Base-by-base conservation (phyloP, 768 basidiomycete species). In the Ephemerocybe angulata region DNA sequence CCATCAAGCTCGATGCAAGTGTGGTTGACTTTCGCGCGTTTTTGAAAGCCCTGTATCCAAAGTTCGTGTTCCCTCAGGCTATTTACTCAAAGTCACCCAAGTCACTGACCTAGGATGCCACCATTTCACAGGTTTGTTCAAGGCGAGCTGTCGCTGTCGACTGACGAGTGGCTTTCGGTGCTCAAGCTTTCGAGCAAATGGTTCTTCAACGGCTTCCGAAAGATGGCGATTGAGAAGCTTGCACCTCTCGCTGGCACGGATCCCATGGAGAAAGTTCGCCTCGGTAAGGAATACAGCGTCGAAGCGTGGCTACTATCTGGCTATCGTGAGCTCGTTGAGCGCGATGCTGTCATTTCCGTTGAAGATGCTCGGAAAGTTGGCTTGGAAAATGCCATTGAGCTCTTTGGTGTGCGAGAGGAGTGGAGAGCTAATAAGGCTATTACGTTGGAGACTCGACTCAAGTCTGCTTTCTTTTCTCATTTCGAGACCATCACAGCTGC, bases 191-290 rank as follows among this genome's bases (percentile, higher is more conserved):
- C 38, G 38, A 13, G 21, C 21, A 19, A 6, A 41, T 41, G 38
- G 38, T 41, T 19, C 6, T 41, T 41, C 38, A 17, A 5, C 10
- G 5, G 15, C 38, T n/a, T 17, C 38, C 38, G 38, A 8, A 13
- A 41, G 15, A 56, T 64, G 31, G 72, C 72, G 5, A 61, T 73
- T 17, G n/a, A 65, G 3, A 51, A 60, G 2, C 22, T 40, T 4
- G 22, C 35, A 24, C n/a, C 31, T 19, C 29, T 21, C 4, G n/a
- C 19, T n/a, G n/a, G n/a, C 10, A 29, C 11, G 44, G 28, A 47
- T 11, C 44, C 22, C 6, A 10, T 24, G 12, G 22, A 29, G 8
- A 51, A 51, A 24, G 13, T 51, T 10, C 7, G 3, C 31, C 33
- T 35, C 21, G 50, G 50, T 7, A 31, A 40, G 19, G 7, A 51